These are phyloP conservation scores for Arthromyces matolae DNA, from an alignment of 768 basidiomycete genomes.

Conservation along the genomic window DNA sequence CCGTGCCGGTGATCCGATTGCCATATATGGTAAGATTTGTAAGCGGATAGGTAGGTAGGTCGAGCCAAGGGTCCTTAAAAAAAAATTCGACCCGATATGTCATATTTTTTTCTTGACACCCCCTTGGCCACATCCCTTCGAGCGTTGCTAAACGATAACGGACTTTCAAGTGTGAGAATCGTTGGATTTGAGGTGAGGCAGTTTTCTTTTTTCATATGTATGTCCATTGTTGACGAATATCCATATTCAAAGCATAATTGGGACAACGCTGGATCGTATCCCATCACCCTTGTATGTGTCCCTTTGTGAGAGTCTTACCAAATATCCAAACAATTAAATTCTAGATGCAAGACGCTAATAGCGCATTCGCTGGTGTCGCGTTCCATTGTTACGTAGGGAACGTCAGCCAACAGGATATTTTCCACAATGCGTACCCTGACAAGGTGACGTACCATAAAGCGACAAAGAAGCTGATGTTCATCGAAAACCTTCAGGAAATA, in stretches of 20 bases:
- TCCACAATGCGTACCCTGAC: slow-evolving; percentile 18
- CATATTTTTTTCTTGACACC: no score
- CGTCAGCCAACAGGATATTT: slow-evolving; percentile 15
- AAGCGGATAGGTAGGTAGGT: no score
- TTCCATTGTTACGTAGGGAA: slow-evolving; percentile 65
- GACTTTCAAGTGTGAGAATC: slow-evolving; percentile 56
- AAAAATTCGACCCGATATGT: no score
- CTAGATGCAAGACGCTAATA: slow-evolving; percentile 50
- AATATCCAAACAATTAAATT: not conserved
- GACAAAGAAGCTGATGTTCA: no score
- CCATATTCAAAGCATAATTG: slow-evolving; percentile 59
- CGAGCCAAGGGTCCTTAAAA: no score
- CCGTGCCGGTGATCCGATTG: no score
- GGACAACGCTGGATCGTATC: slow-evolving; percentile 59
- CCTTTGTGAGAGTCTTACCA: not conserved
- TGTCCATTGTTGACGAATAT: not conserved
- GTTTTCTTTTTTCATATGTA: not conserved
- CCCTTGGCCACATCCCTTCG: no score
- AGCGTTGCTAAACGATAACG: slow-evolving; percentile 58
- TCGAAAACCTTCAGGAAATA: no score
- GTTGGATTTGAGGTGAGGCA: slow-evolving; percentile 39
- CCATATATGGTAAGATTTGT: no score
- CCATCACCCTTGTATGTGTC: slow-evolving; percentile 41
- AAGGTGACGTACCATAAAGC: no score
- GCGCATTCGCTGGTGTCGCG: slow-evolving; percentile 58